Base-by-base conservation (phyloP, 306 rosid genomes). In the Vigna nakashimae region DNA sequence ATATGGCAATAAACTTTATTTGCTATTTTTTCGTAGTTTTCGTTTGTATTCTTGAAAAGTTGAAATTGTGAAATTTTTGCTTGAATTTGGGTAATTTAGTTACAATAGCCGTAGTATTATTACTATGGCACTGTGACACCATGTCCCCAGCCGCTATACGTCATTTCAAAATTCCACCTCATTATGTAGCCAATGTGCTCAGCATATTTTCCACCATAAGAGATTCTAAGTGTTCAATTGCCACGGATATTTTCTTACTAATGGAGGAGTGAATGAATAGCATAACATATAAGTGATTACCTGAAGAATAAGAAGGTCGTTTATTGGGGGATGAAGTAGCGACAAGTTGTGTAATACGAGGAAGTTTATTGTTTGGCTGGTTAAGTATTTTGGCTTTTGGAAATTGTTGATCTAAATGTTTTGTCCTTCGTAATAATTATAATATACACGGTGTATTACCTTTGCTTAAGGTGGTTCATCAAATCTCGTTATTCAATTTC, bases 221-320 rank as follows among this genome's bases (percentile, higher is more conserved):
- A 53, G 56, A 65, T 77, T 77, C 48, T 48, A 15, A 55, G 11
- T 66, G 56, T 66, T 76, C 64, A 17, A 74, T 34, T 20, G 15
- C 64, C 42, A 20, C 62, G 18, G 24, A 56, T 14, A 14, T 42
- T 40, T 32, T 43, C 74, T 55, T 53, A 43, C 69, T 10, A 32
- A 30, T 55, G 36, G 42, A 43, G 53, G 34, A 68, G 51, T 17
- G 62, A 45, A 38, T 13, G 65, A 55, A 53, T 34, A 80, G 43
- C 65, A 12, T 60, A 64, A 16, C 16, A 15, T 15, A 3, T 64
- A 20, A 49, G 52, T 5, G 8, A 64, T 52, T 38, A 51, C 17
- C 55, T 62, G 59, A 73, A 55, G 55, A 58, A 68, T 36, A 26
- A 26, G 28, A 26, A 26, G 28, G 28, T 26, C 28, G 28, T 26